Conservation (phyloP, 805 yeast genomes). For the Clavispora vitiphila region DNA sequence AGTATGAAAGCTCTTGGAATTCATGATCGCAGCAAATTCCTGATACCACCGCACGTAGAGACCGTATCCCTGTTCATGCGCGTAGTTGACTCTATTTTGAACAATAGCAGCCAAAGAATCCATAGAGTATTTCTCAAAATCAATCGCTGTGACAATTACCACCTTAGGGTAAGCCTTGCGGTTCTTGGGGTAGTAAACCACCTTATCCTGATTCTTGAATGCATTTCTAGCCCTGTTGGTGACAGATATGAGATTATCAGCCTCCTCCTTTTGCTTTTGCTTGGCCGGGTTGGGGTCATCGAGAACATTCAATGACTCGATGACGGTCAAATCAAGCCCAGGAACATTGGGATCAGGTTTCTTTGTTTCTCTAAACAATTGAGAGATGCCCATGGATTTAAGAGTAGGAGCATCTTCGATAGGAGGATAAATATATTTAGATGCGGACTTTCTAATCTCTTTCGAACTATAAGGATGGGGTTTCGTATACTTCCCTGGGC, state of each 20-base stretch:
- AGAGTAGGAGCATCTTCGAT: slow-evolving; percentile 63
- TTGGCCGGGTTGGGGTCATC: slow-evolving; percentile 37
- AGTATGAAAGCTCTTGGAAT: slow-evolving; percentile 37
- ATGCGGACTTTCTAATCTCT: slow-evolving; percentile 38
- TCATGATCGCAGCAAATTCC: slow-evolving; percentile 66
- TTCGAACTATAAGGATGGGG: slow-evolving; percentile 30
- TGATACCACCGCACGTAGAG: slow-evolving; percentile 79
- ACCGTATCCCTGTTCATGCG: slow-evolving; percentile 76
- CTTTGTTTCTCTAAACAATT: slow-evolving; percentile 45
- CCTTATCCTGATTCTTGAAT: slow-evolving; percentile 63
- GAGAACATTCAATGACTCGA: slow-evolving; percentile 36
- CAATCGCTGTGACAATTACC: slow-evolving; percentile 74
- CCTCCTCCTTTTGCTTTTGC: slow-evolving; percentile 40
- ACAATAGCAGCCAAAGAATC: slow-evolving; percentile 62
- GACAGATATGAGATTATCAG: slow-evolving; percentile 41
- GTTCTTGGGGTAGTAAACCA: slow-evolving; percentile 39
- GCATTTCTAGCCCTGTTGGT: slow-evolving; percentile 45
- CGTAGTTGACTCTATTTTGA: slow-evolving; percentile 86
- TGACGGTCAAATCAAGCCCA: slow-evolving; percentile 29
- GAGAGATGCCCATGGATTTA: slow-evolving; percentile 50
- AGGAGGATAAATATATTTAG: slow-evolving; percentile 65
- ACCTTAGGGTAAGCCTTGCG: slow-evolving; percentile 51
- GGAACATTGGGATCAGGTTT: slow-evolving; percentile 42
- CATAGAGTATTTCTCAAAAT: slow-evolving; percentile 60
- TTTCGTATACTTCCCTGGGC: slow-evolving; percentile 21